phyloP scores from a whole-genome alignment of 805 yeast genomes.

The Teunomyces aglyptinius region DNA sequence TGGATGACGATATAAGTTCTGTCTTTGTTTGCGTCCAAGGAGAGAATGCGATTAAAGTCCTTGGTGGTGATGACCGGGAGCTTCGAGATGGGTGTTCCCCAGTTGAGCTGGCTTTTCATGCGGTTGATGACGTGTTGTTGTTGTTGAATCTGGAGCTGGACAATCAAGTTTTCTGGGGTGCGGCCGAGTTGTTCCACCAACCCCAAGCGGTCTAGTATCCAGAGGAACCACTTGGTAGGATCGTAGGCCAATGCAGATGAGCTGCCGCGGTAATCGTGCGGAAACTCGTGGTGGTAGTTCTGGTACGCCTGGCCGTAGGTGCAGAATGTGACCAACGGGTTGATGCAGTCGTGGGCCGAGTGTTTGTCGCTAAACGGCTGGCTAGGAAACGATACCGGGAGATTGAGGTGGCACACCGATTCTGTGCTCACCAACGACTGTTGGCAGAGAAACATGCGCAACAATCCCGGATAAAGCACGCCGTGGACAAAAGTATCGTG shows the following conservation, averaged over 20 bases:
- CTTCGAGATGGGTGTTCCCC: constrained; percentile 93
- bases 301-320: constrained; percentile 91
- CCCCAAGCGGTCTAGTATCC: constrained; percentile 50
- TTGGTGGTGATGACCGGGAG: constrained; percentile 62
- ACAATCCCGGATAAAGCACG: constrained; percentile 67
- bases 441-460: constrained; percentile 70
- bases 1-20: constrained; percentile 75
- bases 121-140: constrained; percentile 78
- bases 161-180: constrained; percentile 70
- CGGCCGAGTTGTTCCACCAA: constrained; percentile 56
- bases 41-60: constrained; percentile 43
- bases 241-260: constrained; percentile 73
- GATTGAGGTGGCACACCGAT: constrained; percentile 71
- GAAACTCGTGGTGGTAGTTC: constrained; percentile 94
- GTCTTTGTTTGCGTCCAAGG: constrained; percentile 38
- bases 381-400: constrained; percentile 66
- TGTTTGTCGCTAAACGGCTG: constrained; percentile 54
- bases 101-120: constrained; percentile 73
- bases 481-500: constrained; percentile 36
- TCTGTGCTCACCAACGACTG: constrained; percentile 77
- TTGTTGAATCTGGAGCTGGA: constrained; percentile 54
- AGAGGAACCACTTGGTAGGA: constrained; percentile 80
- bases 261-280: constrained; percentile 82
- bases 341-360: constrained; percentile 65
- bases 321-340: constrained; percentile 55